Base-by-base conservation (phyloP, 1,284 basidiomycete genomes). In the Anthracocystis walkeri region DNA sequence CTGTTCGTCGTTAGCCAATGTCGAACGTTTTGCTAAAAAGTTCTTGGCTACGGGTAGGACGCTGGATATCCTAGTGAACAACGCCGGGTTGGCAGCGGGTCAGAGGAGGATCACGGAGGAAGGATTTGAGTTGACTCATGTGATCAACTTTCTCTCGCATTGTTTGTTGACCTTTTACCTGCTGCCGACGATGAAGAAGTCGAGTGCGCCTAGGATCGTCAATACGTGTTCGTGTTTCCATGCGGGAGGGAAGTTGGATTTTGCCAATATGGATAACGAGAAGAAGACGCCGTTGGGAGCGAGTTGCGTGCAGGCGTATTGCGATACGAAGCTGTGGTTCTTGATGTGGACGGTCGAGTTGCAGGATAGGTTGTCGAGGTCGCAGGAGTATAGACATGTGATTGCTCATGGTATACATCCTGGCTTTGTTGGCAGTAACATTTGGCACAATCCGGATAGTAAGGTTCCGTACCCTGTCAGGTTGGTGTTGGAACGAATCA, bases 141-240 rank as follows among this genome's bases (percentile, higher is more conserved):
- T 69, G 20, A 64, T 82, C 66, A 79, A 80, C 59, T 76, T 78
- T 29, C 65, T 82, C 49, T 65, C 64, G 4, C 80, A 82, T 53
- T 65, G 57, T 29, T 62, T 82, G 12, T 35, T 82, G 8, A 80
- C 80, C 3, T 68, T 82, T 18, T 77, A 65, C 49, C 49, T 82
- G 1, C 64, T 82, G 21, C 80, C 80, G 3, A 58, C 58, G 12
- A 68, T 80, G 69, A 61, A 63, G 14, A 58, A 55, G 18, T 27
- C 71, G 4, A 10, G 3, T 0, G 74, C 80, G 3, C 80, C 79
- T 0, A 38, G 78, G 11, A 72, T 82, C 54, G 62, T 82, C 59
- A 82, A 82, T 52, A 79, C 78, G 4, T 75, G 75, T 54, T 78
- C 75, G 29, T 62, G 59, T 67, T 82, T 82, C 64, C 80, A 82